Evolutionary conservation across 257 asterid species (phyloP).

Genomic region (Perilla frutescens): DNA sequence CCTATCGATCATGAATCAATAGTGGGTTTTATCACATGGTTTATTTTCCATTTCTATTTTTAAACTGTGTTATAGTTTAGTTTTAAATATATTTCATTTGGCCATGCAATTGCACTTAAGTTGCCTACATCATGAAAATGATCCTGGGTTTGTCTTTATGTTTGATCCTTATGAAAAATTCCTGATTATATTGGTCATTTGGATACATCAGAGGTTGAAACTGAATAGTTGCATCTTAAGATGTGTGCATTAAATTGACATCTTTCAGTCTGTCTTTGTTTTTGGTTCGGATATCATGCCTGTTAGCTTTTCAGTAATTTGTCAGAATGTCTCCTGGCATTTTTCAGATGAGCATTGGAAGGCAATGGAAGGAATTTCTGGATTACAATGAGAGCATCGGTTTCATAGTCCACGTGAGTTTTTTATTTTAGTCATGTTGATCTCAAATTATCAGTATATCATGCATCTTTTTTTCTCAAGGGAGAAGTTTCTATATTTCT

Average conservation of each 20-base stretch:
- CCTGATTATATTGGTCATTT: neutral
- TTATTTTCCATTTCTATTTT: conserved; percentile 11
- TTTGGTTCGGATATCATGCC: neutral
- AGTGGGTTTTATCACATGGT: neutral
- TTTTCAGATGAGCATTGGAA: conserved; percentile 86
- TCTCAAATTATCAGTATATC: neutral
- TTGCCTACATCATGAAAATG: neutral
- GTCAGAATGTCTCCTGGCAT: conserved; percentile 3
- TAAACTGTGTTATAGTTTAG: neutral
- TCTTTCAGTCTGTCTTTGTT: neutral
- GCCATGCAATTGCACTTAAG: neutral
- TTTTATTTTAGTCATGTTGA: neutral
- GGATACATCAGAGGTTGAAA: conserved; percentile 20
- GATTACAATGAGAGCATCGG: conserved; percentile 80
- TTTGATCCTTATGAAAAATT: neutral
- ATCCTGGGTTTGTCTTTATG: neutral
- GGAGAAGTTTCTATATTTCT: conserved; percentile 11
- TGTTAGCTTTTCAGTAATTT: neutral
- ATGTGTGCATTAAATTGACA: neutral
- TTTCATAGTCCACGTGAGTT: conserved; percentile 76
- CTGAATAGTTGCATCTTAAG: neutral
- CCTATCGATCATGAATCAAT: neutral
- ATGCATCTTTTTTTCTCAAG: neutral
- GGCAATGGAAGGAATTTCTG: conserved; percentile 88
- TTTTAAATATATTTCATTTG: neutral